These are phyloP conservation scores for Paracorniculantispora psalliotae DNA, from an alignment of 2,329 filamentous ascomycete genomes.

Conservation along the genomic window DNA sequence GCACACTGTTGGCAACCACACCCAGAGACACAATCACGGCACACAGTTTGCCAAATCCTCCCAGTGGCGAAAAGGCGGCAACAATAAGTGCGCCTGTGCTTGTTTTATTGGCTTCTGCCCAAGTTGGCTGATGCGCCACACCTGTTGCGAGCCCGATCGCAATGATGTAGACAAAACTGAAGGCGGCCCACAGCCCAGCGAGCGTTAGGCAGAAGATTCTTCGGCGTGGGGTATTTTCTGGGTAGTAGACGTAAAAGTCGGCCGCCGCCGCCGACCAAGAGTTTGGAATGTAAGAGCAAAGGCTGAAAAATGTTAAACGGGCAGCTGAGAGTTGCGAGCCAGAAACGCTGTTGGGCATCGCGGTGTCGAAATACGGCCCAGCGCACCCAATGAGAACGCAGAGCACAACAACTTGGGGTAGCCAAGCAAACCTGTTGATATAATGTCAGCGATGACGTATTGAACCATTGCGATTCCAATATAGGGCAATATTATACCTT, in stretches of 20 bases:
- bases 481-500: conserved; percentile 28
- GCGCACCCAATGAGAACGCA: conserved; percentile 67
- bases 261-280: conserved; percentile 68
- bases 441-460: not conserved
- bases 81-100: conserved; percentile 53
- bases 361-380: conserved; percentile 58
- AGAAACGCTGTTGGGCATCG: conserved; percentile 52
- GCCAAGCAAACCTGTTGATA: conserved; percentile 33
- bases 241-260: conserved; percentile 79
- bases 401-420: conserved; percentile 68
- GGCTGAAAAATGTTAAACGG: conserved; percentile 61
- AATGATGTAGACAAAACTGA: conserved; percentile 66
- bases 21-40: conserved; percentile 51
- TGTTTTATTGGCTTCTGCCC: conserved; percentile 45
- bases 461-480: not conserved
- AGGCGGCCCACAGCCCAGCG: conserved; percentile 52
- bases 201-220: conserved; percentile 68
- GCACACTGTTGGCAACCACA: conserved; percentile 51
- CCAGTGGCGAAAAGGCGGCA: conserved; percentile 48
- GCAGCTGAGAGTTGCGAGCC: conserved; percentile 60
- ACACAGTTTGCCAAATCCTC: conserved; percentile 53
- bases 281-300: conserved; percentile 51
- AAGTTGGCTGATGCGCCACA: conserved; percentile 42
- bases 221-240: conserved; percentile 49
- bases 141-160: conserved; percentile 49